Percentiles rank a stretch among this genome's conserved stretches.
Evolutionary conservation across 495 filamentous ascomycete genomes (phyloP).

Genomic region (Bryoglossum gracile): DNA sequence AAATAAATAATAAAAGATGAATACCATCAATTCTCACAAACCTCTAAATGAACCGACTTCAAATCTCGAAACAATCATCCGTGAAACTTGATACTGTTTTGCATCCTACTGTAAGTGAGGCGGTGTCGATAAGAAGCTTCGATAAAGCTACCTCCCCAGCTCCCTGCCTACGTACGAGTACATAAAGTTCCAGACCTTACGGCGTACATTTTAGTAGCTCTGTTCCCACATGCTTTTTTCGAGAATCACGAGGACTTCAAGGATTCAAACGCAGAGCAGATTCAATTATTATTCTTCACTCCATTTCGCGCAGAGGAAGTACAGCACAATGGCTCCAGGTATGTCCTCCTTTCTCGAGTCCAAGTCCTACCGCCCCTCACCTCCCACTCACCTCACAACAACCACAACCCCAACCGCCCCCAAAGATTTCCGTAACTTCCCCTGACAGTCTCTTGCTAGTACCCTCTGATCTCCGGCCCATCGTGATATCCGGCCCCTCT

Average conservation of each 20-base stretch:
- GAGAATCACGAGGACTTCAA: too few relatives aligned
- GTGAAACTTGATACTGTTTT: too few relatives aligned
- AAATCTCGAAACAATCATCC: too few relatives aligned
- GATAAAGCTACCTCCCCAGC: constrained; percentile 7
- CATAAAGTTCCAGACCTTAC: too few relatives aligned
- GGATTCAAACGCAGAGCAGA: too few relatives aligned
- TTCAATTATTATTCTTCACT: too few relatives aligned
- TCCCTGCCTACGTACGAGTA: background rate
- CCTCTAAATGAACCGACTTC: too few relatives aligned
- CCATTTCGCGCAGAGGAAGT: constrained; percentile 9
- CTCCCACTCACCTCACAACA: background rate
- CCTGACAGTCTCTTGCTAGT: constrained; percentile 1
- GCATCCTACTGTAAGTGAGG: too few relatives aligned
- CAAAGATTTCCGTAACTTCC: constrained; percentile 21
- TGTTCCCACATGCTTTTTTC: constrained; percentile 14
- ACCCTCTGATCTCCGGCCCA: constrained; percentile 45
- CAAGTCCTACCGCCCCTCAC: background rate
- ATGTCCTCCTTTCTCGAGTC: constrained; percentile 16
- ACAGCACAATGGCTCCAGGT: constrained; percentile 43
- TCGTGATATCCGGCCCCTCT: constrained; percentile 81
- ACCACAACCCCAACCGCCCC: background rate
- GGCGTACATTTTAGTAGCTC: background rate
- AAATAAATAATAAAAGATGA: constrained; percentile 1
- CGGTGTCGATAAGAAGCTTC: background rate
- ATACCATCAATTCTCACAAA: too few relatives aligned